Base-by-base conservation (phyloP, 768 basidiomycete genomes). In the Pleurotus salmoneostramineus region DNA sequence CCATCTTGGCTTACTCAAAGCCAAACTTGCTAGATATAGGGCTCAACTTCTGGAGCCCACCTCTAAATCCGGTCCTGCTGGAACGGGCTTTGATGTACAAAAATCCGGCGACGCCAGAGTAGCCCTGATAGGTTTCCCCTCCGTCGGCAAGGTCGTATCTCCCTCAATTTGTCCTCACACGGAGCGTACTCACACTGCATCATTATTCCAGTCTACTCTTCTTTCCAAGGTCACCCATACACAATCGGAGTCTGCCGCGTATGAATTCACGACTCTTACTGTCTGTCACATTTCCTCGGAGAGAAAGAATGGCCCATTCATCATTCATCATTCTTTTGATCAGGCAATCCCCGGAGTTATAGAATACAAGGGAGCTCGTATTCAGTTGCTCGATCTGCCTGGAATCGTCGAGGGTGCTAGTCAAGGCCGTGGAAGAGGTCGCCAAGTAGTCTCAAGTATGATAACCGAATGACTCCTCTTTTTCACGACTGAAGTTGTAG, bases 291-390 rank as follows among this genome's bases (percentile, higher is more conserved):
- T 43, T 44, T 32, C 15, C 33, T 6, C 31, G 50, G 46, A 40
- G 46, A 11, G 27, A 7, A 12, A 10, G 3, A 11, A 42, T 11
- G 50, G 27, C 15, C 35, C 40, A 36, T 37, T 46, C 43, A n/a
- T 37, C 40, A 36, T 37, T 46, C 43, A n/a, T 52, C 14, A 48
- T 21, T 46, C 40, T 40, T 63, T 56, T 59, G 60, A 52, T 61
- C 44, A 92, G 86, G 96, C 97, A 7, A 98, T 99, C 60, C 96
- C 97, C 36, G 97, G 97, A 50, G 97, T 98, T 3, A 84, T 98
- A 14, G 95, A 98, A 66, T 91, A 98, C 69, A 87, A 96, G 70
- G 97, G 97, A 32, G 81, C 81, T 40, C 82, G 93, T 44, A 95
- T 98, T 57, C 97, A 99, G 69, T 81, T 98, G 45, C 82, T 98